phyloP scores from a whole-genome alignment of 2,329 filamentous ascomycete genomes.

The Neocatenulostroma microsporum region DNA sequence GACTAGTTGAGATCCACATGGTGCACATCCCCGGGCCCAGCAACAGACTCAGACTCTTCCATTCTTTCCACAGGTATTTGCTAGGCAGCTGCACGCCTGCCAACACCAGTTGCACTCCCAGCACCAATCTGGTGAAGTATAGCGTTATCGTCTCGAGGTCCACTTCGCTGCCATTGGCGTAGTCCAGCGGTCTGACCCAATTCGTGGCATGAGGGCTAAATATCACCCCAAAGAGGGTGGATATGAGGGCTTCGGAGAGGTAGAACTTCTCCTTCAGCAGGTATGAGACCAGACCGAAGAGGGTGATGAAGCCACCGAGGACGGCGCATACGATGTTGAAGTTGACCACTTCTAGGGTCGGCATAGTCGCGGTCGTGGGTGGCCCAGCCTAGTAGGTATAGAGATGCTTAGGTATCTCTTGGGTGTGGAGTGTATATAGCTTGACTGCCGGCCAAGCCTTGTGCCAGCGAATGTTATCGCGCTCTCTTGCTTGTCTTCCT shows the following conservation, averaged over 20 bases:
- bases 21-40: constrained; percentile 75
- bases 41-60: constrained; percentile 65
- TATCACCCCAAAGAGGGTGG: constrained; percentile 66
- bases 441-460: not conserved
- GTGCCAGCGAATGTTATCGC: constrained; percentile 15
- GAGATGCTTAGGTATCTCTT: not conserved
- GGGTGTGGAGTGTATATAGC: not conserved
- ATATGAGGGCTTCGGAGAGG: constrained; percentile 86
- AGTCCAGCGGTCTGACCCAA: constrained; percentile 64
- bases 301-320: constrained; percentile 75
- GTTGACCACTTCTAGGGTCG: constrained; percentile 57
- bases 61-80: constrained; percentile 70
- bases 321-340: constrained; percentile 80
- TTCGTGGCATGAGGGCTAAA: constrained; percentile 74
- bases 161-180: constrained; percentile 51
- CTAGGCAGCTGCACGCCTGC: constrained; percentile 82
- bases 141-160: constrained; percentile 67
- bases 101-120: constrained; percentile 83
- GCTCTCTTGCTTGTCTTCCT: constrained; percentile 11
- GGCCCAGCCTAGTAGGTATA: not conserved
- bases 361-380: constrained; percentile 39
- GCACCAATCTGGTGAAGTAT: constrained; percentile 76
- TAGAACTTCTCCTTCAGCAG: constrained; percentile 85
- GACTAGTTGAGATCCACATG: constrained; percentile 80
- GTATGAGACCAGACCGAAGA: constrained; percentile 88